phyloP scores from a whole-genome alignment of 352 stramenopile species.

The Phytophthora pseudosyringae region DNA sequence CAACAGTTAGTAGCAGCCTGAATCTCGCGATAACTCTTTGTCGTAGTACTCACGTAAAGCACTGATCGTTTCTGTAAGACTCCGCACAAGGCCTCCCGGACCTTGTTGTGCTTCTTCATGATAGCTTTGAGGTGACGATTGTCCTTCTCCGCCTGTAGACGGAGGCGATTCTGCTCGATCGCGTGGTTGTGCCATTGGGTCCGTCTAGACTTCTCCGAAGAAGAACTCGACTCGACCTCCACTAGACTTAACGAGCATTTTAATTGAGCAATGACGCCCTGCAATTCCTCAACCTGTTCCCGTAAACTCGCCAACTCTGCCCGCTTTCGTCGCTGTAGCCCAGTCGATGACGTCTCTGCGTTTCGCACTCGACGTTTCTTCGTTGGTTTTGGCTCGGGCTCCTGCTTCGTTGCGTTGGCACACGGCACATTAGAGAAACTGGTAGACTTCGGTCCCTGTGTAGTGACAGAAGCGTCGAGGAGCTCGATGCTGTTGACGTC shows the following conservation, averaged over 20 bases:
- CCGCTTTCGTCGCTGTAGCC: conserved; percentile 21
- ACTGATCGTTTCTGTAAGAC: conserved; percentile 27
- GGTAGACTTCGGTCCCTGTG: too few relatives aligned
- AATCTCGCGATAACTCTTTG: not conserved
- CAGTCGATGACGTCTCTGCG: conserved; percentile 18
- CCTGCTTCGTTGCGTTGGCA: not conserved
- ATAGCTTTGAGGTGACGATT: conserved; percentile 35
- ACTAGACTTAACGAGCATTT: conserved; percentile 1
- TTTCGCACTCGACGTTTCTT: conserved; percentile 24
- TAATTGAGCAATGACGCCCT: conserved; percentile 20
- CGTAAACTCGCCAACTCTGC: conserved; percentile 31
- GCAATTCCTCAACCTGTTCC: conserved; percentile 24
- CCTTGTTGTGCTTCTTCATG: conserved; percentile 25
- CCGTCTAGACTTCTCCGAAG: not conserved
- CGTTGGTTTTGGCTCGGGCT: conserved; percentile 8
- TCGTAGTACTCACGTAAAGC: conserved; percentile 18
- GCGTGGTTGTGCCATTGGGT: conserved; percentile 12
- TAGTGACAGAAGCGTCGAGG: not conserved
- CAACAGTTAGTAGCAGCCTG: too few relatives aligned
- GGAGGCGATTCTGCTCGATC: conserved; percentile 17
- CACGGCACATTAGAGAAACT: not conserved
- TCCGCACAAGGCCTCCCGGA: conserved; percentile 8
- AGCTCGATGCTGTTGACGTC: not conserved
- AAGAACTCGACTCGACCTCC: not conserved
- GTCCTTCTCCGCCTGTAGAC: conserved; percentile 25